Evolutionary conservation across 2,329 filamentous ascomycete genomes (phyloP), one percentile per base, ranked within the genome.

Genomic region (Zasmidium cellare): DNA sequence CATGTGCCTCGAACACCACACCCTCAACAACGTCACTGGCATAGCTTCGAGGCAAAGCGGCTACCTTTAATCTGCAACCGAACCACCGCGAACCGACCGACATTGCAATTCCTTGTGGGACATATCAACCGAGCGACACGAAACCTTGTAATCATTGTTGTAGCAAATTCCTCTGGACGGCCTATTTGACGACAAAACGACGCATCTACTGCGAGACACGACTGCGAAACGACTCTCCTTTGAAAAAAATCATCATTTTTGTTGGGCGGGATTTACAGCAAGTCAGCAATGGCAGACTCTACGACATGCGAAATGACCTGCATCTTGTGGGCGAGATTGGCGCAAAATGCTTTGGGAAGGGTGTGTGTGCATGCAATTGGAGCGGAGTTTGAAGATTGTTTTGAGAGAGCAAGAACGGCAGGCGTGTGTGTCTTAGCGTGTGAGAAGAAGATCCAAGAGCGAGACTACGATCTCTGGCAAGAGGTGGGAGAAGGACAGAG

Each of bases 161-260:
- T 28, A 28, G 25, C 25, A 28, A 28, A 28, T n/a, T n/a, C 5
- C 25, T 41, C 16, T 41, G 35, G 16, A 41, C 35, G 35, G 35
- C 35, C 35, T 41, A 6, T 41, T 41, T 41, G 35, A 41, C n/a
- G 35, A 41, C n/a, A n/a, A n/a, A n/a, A 31, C 35, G 35, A 41
- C 35, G 35, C 35, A 41, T 41, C 12, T 18, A 41, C 16, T 41
- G 35, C 35, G 35, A 14, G 35, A 47, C 5, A 25, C 23, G 18
- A 5, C 46, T 11, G 14, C 19, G 47, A 50, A 24, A 50, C 47
- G 47, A 50, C 47, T 50, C 23, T 50, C 47, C 28, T 50, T 50
- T n/a, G n/a, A n/a, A n/a, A n/a, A 9, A 41, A 5, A 28, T 28
- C 25, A 28, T 41, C 35, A 9, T 16, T 41, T n/a, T 6, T 6